These are phyloP conservation scores for Capillidium rhysosporum DNA, from an alignment of 371 early-diverging fungal genomes.

Conservation along the genomic window DNA sequence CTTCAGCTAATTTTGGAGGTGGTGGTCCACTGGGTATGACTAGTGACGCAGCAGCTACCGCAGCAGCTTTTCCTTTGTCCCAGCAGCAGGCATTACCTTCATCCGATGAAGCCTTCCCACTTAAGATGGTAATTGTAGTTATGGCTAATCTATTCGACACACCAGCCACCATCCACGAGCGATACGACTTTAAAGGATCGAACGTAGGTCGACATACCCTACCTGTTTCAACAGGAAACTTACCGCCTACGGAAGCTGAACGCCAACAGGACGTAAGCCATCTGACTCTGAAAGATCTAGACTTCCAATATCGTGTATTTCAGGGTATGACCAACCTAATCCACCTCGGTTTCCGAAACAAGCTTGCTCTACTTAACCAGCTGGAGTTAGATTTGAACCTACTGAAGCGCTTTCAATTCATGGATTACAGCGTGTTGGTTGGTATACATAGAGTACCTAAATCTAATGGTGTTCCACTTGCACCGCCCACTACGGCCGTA, in stretches of 20 bases:
- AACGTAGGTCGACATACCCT: conserved; percentile 26
- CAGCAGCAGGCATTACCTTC: conserved; percentile 8
- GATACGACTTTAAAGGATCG: conserved; percentile 33
- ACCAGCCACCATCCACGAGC: conserved; percentile 17
- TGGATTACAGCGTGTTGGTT: conserved; percentile 24
- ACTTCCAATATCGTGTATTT: conserved; percentile 21
- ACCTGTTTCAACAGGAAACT: neutral
- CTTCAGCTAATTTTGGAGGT: conserved; percentile 2
- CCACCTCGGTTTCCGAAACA: conserved; percentile 15
- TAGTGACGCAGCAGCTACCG: neutral
- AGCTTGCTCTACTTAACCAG: conserved; percentile 16
- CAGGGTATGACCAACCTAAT: conserved; percentile 17
- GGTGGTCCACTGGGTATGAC: neutral
- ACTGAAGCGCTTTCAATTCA: conserved; percentile 22
- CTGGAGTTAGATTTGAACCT: conserved; percentile 21
- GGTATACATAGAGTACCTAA: conserved; percentile 2
- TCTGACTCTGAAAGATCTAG: conserved; percentile 29
- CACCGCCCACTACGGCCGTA: neutral
- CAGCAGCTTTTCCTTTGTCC: conserved; percentile 1
- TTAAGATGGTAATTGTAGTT: conserved; percentile 20
- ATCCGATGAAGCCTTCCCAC: conserved; percentile 14
- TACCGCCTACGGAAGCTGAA: neutral
- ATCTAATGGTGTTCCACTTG: neutral
- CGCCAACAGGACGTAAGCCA: conserved; percentile 12
- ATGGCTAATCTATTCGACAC: conserved; percentile 33